Evolutionary conservation across 441 rosid genomes (phyloP).

Genomic region (Arabidopsis lyrata): DNA sequence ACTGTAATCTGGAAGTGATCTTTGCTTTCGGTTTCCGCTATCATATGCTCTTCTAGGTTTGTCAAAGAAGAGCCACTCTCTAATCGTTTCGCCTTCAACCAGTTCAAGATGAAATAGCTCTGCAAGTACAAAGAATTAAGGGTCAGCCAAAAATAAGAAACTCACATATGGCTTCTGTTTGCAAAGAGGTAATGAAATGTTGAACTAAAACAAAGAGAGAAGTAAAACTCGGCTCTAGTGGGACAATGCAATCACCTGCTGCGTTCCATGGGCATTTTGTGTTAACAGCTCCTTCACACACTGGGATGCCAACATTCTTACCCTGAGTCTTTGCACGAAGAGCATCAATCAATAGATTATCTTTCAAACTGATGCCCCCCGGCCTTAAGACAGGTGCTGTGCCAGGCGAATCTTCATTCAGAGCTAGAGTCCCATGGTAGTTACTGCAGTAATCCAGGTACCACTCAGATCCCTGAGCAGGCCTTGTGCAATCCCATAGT

Average conservation of each 20-base stretch:
- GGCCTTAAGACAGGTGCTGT: slow-evolving; percentile 63
- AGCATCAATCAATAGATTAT: slow-evolving; percentile 58
- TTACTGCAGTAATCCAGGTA: slow-evolving; percentile 60
- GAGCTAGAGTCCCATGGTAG: slow-evolving; percentile 62
- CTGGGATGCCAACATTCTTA: slow-evolving; percentile 75
- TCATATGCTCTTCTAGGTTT: slow-evolving; percentile 79
- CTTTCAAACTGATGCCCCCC: slow-evolving; percentile 67
- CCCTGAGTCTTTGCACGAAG: slow-evolving; percentile 61
- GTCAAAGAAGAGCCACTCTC: slow-evolving; percentile 79
- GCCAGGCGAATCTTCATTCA: slow-evolving; percentile 57
- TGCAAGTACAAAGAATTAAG: slow-evolving; percentile 43
- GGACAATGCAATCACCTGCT: slow-evolving; percentile 45
- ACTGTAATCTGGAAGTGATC: slow-evolving; percentile 71
- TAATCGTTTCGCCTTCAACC: slow-evolving; percentile 60
- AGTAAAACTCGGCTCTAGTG: background rate
- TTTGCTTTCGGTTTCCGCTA: slow-evolving; percentile 75
- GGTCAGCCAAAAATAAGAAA: background rate
- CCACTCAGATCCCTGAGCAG: slow-evolving; percentile 64
- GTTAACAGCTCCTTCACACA: slow-evolving; percentile 72
- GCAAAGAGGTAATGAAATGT: background rate
- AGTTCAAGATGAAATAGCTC: slow-evolving; percentile 63
- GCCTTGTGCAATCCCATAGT: slow-evolving; percentile 76
- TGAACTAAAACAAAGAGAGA: background rate
- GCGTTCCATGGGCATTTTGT: slow-evolving; percentile 76
- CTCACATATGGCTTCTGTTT: slow-evolving; percentile 5